A percentile compares a stretch with the other conserved stretches of the same genome.
These are phyloP conservation scores for Suhomyces bolitotheri DNA, from an alignment of 1,139 yeast genomes.

Conservation along the genomic window DNA sequence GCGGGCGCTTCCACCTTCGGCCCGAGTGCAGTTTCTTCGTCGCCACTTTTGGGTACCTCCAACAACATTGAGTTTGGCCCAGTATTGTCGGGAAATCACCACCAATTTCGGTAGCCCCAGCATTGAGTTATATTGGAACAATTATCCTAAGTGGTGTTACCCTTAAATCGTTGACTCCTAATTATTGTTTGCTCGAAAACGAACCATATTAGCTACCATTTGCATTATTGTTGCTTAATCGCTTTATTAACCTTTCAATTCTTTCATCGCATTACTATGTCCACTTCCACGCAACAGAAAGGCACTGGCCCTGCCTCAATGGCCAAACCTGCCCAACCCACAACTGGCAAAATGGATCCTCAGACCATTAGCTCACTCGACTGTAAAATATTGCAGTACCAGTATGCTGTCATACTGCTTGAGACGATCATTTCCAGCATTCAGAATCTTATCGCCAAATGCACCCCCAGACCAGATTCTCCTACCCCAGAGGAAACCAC, in stretches of 20 bases:
- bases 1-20: no score
- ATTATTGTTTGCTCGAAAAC: no score
- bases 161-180: no score
- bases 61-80: no score
- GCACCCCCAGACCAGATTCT: conserved; percentile 6
- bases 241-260: conserved; percentile 1
- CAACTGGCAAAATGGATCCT: conserved; percentile 6
- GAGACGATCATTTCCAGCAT: conserved; percentile 25
- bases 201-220: no score
- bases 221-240: no score
- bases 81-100: no score
- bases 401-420: conserved; percentile 40
- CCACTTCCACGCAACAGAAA: conserved; percentile 1
- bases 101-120: no score
- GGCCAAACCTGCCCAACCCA: background rate
- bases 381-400: conserved; percentile 42
- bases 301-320: background rate
- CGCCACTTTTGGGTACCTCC: no score
- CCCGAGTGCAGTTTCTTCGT: no score
- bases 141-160: no score
- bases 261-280: conserved; percentile 6
- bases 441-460: conserved; percentile 13
- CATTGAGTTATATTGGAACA: no score
- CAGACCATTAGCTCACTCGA: conserved; percentile 27
- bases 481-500: background rate